Base-by-base conservation (phyloP, 2,329 filamentous ascomycete genomes). In the Corynespora cassiicola region DNA sequence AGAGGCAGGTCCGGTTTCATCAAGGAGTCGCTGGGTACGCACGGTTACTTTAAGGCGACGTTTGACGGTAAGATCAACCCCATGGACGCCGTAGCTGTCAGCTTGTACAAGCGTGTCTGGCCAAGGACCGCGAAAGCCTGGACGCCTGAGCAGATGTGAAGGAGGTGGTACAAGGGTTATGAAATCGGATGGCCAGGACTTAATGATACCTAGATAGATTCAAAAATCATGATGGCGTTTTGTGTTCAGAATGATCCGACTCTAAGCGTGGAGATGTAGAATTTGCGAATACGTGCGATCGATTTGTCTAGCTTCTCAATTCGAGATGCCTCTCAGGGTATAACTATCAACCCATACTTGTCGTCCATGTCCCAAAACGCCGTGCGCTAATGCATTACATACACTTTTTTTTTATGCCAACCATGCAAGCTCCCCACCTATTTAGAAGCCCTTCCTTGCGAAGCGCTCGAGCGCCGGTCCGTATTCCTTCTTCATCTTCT, bases 21-120 rank as follows among this genome's bases (percentile, higher is more conserved):
- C 75, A 96, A 96, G 77, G 94, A 99, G 75, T 81, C 86, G 41
- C 74, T 99, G 32, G 94, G 94, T 57, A 99, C 94, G 22, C 94
- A 99, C 70, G 94, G 94, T n/a, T 99, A 99, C 75, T 97, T 97
- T 81, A 99, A 99, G 78, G 94, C 94, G 9, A 96, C 87, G 2
- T 99, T 99, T 73, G 95, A 99, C 67, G 90, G 86, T 9, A 88
- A 87, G 65, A 92, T 99, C 68, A 97, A 96, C 69, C 91, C 94
- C 1, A 88, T 96, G 72, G 94, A 99, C 72, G 85, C 90, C 3
- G 84, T 99, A 30, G 94, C 89, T 32, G 87, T 97, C 48, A 95
- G 89, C 57, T 44, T 77, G 42, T 77, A 76, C 44, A 78, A 78
- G 69, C 54, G 75, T 30, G 73, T 78, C 3, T 77, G 72, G 70